Base-by-base conservation (phyloP, 306 rosid genomes). In the Rosa multiflora region DNA sequence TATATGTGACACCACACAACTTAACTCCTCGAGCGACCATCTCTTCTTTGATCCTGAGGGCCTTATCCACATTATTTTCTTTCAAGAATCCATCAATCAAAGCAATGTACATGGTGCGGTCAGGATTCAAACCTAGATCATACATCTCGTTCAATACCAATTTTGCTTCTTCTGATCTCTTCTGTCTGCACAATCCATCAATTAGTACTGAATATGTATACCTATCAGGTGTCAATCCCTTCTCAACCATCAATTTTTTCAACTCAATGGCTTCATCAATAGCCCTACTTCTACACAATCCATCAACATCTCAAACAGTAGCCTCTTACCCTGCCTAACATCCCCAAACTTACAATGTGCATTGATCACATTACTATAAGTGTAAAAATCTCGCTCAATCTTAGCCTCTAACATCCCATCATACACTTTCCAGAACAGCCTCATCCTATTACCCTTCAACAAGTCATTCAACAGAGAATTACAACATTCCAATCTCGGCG, bases 361-460 rank as follows among this genome's bases (percentile, higher is more conserved):
- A 40, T 66, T 75, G 56, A 87, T 80, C 59, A 84, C 85, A 78
- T 64, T 76, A 15, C 88, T 55, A 53, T 89, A 87, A 55, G 88
- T 87, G 44, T 81, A 76, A 71, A 78, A 80, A 78, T 87, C 90
- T 12, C 78, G 83, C 23, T 26, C 58, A 23, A 89, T 74, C 43
- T 84, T 82, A 74, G 80, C 75, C 37, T 79, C 82, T 18, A 67
- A 68, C 88, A 89, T 85, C 72, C 80, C 55, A 44, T 77, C 70
- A 76, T 71, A 86, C 66, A 87, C 90, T 78, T 85, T 86, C 93
- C 93, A 89, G 48, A 87, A 86, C 84, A 84, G 70, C 18, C 78
- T 85, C 55, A 86, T 64, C 67, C 76, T 73, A 58, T 70, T 70
- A 77, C 52, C 72, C 82, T 79, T 86, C 68, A 84, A 53, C 82